These are phyloP conservation scores for Saussurea involucrata DNA, from an alignment of 129 eudicot species.

Conservation along the genomic window DNA sequence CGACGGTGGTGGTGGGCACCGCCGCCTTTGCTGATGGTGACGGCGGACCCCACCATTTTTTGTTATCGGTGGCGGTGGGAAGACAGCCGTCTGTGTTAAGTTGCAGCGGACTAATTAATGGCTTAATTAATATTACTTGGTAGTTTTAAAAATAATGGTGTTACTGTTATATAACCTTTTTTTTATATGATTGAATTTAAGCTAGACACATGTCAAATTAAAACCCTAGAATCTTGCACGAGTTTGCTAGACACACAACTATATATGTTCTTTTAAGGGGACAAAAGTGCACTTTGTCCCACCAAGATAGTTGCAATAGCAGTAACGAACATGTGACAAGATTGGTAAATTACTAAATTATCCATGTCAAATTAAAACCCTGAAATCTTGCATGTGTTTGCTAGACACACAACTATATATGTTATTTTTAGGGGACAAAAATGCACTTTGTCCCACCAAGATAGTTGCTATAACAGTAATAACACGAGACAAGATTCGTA, in stretches of 20 bases:
- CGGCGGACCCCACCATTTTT: neutral
- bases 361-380: too few species aligned
- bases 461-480: neutral
- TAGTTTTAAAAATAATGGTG: neutral
- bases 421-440: neutral
- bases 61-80: neutral
- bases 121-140: neutral
- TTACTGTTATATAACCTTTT: too few species aligned
- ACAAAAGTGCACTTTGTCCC: too few species aligned
- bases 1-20: neutral
- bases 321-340: neutral
- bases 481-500: neutral
- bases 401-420: neutral
- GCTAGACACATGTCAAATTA: too few species aligned
- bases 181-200: too few species aligned
- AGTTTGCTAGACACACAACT: neutral
- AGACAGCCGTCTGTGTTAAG: neutral
- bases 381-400: too few species aligned
- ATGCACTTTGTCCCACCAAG: neutral
- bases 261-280: neutral
- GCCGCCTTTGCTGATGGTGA: slow-evolving; percentile 1
- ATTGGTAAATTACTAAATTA: neutral
- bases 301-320: neutral
- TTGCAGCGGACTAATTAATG: neutral
- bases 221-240: too few species aligned